Base-by-base conservation (phyloP, 2,329 filamentous ascomycete species). In the Alternaria burnsii region DNA sequence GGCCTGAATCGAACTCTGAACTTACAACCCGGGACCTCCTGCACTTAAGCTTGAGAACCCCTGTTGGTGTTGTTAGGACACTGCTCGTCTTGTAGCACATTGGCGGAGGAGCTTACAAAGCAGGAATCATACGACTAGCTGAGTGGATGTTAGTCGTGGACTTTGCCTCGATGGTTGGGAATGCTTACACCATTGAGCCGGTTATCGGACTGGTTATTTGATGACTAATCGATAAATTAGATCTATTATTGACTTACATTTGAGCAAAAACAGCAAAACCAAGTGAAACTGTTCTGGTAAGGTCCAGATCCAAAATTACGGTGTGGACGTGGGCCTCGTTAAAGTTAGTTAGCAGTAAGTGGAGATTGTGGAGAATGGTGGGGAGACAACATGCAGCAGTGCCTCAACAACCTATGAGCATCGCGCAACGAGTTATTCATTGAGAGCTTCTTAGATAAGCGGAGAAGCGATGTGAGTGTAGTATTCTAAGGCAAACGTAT, bases 61-160 rank as follows among this genome's bases (percentile, higher is more conserved):
- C 43, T 47, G 4, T 28, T 18, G n/a, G 6, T 32, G 36, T 32
- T 47, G 43, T 47, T 47, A 47, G 43, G 11, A 47, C 24, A 30
- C 28, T 47, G 24, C 24, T 30, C 6, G 9, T 7, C 9, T 28
- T 26, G 43, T 28, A 18, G 43, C 22, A 46, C 5, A 22, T 40
- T 11, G 48, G 41, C 52, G 54, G 60, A 26, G 46, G 52, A 40
- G 32, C 52, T 43, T n/a, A 46, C 71, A 71, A 73, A 72, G 69
- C 69, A 66, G 68, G 67, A 72, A 72, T 73, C 69, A 72, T 73
- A 65, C 71, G 59, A 71, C 69, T 71, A 73, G 71, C 22, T 24
- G 22, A 24, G 5, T 24, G 22, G 22, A 6, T 24, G 22, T 24
- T 24, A 24, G 22, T 24, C 22, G 22, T 24, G 22, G 22, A 1